Conservation (phyloP, 2,329 filamentous ascomycete genomes). For the Calycina herbarum region DNA sequence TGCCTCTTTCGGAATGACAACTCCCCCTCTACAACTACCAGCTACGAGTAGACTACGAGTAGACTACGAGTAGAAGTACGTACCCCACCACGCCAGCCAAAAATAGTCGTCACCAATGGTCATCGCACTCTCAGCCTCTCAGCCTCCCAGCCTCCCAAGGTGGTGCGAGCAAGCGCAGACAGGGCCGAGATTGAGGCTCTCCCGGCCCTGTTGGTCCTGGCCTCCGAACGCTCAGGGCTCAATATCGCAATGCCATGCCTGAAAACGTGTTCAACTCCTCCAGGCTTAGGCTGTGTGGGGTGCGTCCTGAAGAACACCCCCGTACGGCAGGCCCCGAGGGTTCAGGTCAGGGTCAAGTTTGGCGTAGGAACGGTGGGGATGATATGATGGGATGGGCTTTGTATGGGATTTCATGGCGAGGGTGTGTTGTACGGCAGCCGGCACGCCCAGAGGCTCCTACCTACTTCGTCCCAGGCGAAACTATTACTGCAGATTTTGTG, state of each 20-base stretch:
- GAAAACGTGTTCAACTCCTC: neutral
- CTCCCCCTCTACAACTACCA: neutral
- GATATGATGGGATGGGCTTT: too few relatives aligned
- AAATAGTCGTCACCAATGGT: neutral
- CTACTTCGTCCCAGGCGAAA: too few relatives aligned
- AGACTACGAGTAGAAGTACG: neutral
- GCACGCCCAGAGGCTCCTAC: too few relatives aligned
- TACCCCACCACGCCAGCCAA: neutral
- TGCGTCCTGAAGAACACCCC: too few relatives aligned
- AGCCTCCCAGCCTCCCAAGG: neutral
- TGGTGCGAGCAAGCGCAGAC: neutral
- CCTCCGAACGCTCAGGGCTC: neutral
- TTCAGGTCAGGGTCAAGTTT: too few relatives aligned
- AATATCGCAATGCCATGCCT: neutral
- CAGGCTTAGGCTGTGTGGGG: too few relatives aligned
- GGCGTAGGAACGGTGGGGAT: too few relatives aligned
- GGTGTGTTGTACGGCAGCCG: too few relatives aligned
- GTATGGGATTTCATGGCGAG: too few relatives aligned
- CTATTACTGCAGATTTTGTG: too few relatives aligned
- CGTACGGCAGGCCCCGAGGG: too few relatives aligned
- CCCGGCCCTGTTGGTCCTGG: neutral
- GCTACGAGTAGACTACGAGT: too few relatives aligned
- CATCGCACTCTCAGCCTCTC: neutral
- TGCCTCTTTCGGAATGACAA: neutral
- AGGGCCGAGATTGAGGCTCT: neutral